These are phyloP conservation scores for Rheum nobile DNA, from an alignment of 148 eudicot genomes.

Conservation along the genomic window DNA sequence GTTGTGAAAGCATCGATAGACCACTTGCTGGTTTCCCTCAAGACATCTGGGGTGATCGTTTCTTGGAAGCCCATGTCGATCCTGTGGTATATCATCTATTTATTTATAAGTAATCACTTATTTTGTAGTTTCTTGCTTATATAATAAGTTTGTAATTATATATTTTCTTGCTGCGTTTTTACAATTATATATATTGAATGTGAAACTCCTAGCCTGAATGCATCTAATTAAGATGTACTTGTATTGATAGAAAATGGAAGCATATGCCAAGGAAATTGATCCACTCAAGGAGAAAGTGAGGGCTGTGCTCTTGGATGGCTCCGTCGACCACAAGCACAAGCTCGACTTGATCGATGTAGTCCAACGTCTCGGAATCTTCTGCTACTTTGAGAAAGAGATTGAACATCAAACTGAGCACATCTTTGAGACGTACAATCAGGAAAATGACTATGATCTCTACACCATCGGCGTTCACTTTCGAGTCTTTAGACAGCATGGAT, in stretches of 20 bases:
- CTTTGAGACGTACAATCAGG: constrained; percentile 2
- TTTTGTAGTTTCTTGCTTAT: no score
- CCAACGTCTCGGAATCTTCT: constrained; percentile 19
- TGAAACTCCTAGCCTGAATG: no score
- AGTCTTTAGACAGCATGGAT: constrained; percentile 29
- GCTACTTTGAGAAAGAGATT: constrained; percentile 19
- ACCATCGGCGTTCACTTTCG: constrained; percentile 21
- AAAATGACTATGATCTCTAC: constrained; percentile 13
- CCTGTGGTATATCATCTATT: no score
- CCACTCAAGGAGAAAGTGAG: constrained; percentile 17
- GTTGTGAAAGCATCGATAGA: no score
- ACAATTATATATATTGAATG: no score
- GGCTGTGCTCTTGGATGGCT: constrained; percentile 2
- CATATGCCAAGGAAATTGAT: constrained; percentile 9
- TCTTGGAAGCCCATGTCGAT: no score
- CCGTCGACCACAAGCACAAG: not conserved
- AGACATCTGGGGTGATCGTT: no score
- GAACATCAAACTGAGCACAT: not conserved
- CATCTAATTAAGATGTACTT: no score
- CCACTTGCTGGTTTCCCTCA: no score
- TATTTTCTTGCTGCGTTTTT: no score
- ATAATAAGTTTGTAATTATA: no score
- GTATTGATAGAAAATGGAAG: not conserved
- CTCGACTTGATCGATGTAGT: constrained; percentile 13
- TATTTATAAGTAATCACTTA: no score